Base-by-base conservation (phyloP, 352 stramenopile genomes). In the Pythium aristosporum region DNA sequence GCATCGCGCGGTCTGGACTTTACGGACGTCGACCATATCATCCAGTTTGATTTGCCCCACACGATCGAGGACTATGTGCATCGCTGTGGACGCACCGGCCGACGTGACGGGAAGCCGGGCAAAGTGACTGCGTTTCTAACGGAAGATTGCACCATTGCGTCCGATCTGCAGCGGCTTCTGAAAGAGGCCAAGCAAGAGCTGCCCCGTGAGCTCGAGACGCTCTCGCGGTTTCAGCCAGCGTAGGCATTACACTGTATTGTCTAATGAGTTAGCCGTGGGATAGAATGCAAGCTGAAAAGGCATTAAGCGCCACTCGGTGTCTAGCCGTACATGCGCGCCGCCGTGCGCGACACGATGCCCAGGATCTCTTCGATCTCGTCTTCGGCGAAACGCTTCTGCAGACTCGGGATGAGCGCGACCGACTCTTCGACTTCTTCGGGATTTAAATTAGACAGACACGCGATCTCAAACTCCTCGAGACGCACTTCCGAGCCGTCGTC, bases 11-110 rank as follows among this genome's bases (percentile, higher is more conserved):
- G 92, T 18, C 74, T 98, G 13, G 91, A 98, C 65, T 85, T 98
- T 25, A 76, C 82, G 21, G 82, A 82, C 46, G 87, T 98, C 0
- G 80, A 84, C 15, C 81, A 86, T 48, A 82, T 98, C 16, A 74
- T 98, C 16, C 73, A 97, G 60, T 87, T 96, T 47, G 91, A 98
- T 63, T 96, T 97, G 72, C 91, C 94, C 7, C 73, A 78, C 15
- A 89, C 92, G 57, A 94, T 98, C 60, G 91, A 97, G 55, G 79
- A 92, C 60, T 96, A 98, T 73, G 76, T 98, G 12, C 94, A 98
- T 76, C 87, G 91, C 21, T 97, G 94, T 43, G 82, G 82, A 23
- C 80, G 82, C 37, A 88, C 77, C 54, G 94, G 89, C 34, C 66
- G 62, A 2, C 73, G 72, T 63, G 75, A 69, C 12, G 55, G 61